Evolutionary conservation across 2,329 filamentous ascomycete species (phyloP).

Genomic region (Thielaviopsis euricoi): DNA sequence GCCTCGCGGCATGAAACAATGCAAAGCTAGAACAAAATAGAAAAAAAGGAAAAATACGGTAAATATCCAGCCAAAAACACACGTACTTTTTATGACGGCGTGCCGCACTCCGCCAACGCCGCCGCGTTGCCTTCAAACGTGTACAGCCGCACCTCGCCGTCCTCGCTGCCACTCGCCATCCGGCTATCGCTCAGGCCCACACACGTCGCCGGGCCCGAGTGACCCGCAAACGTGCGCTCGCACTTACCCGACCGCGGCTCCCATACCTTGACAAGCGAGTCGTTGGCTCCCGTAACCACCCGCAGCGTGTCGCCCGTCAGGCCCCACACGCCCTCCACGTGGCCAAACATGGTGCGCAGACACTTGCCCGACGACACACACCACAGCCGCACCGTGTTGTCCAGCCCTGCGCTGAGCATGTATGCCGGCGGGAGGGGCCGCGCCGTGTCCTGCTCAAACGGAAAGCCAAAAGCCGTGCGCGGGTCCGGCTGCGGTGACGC

Average conservation of each 20-base stretch:
- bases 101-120: constrained; percentile 31
- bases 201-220: constrained; percentile 82
- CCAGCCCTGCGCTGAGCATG: constrained; percentile 83
- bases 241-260: constrained; percentile 82
- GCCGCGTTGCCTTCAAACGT: constrained; percentile 44
- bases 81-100: constrained; percentile 25
- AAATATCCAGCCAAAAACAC: neutral
- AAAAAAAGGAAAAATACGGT: neutral
- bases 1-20: too few relatives aligned
- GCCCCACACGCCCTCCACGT: constrained; percentile 91
- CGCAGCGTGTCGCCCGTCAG: constrained; percentile 77
- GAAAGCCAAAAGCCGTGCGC: constrained; percentile 39
- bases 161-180: constrained; percentile 84
- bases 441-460: constrained; percentile 42
- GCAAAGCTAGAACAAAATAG: too few relatives aligned
- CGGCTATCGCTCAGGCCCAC: constrained; percentile 78
- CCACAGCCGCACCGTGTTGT: constrained; percentile 86
- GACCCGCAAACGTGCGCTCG: constrained; percentile 81
- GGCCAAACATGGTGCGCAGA: constrained; percentile 86
- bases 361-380: constrained; percentile 69
- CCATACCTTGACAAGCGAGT: constrained; percentile 89
- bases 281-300: constrained; percentile 77
- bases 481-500: constrained; percentile 24
- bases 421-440: constrained; percentile 70
- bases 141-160: constrained; percentile 77